Evolutionary conservation across 768 basidiomycete genomes (phyloP), one percentile per base, ranked within the genome.

Genomic region (Lentinula edodes): DNA sequence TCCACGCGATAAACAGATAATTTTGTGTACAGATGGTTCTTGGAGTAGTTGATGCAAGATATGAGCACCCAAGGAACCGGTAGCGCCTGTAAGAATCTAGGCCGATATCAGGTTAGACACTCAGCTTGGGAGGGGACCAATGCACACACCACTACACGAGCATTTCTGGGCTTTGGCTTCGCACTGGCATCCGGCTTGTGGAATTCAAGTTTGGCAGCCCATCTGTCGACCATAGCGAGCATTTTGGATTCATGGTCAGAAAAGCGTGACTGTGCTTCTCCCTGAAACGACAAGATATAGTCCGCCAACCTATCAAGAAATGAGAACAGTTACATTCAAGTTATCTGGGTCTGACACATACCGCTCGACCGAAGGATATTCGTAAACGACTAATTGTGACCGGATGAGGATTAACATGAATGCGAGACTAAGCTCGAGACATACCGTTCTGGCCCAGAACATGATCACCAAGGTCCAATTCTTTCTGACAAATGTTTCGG

Each of bases 1-100:
- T 23, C 82, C 83, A 59, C 84, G 78, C 35, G 78, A 82, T 2
- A 85, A 73, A 67, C 80, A 82, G 62, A 82, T 76, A 35, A 85
- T 76, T 9, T 72, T 75, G 41, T 64, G 64, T 38, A 85, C 79
- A 0, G 67, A 58, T 0, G 74, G 63, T 5, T 71, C 71, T 5
- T 69, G 65, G 3, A 79, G 70, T 2, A 85, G 71, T 52, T 79
- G 75, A 38, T 75, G 71, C n/a, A 86, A 75, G 12, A 84, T 75
- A 60, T 83, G 78, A 2, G 82, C 82, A 8, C 84, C 84, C 2
- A 84, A 75, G 1, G 80, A 82, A 0, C 83, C 83, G 5, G 83
- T 83, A 0, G 76, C 79, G 4, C 83, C 83, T 0, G 83, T 83
- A 39, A 85, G 71, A 5, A 84, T 75, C 67, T 73, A 36, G 7